Base-by-base conservation (phyloP, 2,329 filamentous ascomycete species). In the Paraphaeosphaeria minitans region DNA sequence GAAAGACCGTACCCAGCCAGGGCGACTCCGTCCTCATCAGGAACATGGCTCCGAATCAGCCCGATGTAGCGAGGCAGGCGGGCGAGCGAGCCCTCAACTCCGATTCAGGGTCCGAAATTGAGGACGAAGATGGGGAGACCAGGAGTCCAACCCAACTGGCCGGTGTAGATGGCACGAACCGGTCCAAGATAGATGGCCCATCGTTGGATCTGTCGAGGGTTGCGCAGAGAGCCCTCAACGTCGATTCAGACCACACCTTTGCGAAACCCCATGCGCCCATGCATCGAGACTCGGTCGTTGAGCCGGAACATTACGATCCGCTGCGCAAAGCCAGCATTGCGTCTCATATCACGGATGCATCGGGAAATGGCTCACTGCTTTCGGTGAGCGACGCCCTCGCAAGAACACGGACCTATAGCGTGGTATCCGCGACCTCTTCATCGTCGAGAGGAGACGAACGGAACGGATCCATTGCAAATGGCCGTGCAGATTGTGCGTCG, bases 1-100 rank as follows among this genome's bases (percentile, higher is more conserved):
- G 73, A 68, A 86, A 85, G 83, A 77, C 82, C 61, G 80, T 77
- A 64, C 80, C 84, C 43, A 85, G 79, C 67, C 84, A 85, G 71
- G 86, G 84, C 67, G 87, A 90, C 83, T 85, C 82, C 66, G 87
- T 91, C 63, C 82, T 94, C 75, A 83, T 94, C 62, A 78, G 80
- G 57, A 81, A 83, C 74, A 83, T 93, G 79, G 85, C 80, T 66
- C 86, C 87, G 69, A 86, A 87, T 70, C 81, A 81, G 65, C 87
- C 85, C 52, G 87, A 92, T 52, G 84, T 92, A 69, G 87, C 88
- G 58, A 78, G 78, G 64, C 72, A 78, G 69, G 89, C 86, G 57
- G 84, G 82, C 62, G 77, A 79, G 61, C 73, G 82, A 63, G 81
- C 84, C 22, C 78, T 90, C 49, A 74, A 76, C 41, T 77, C 76